Conservation (phyloP, 768 basidiomycete species). For the Tylopilus subfusipes region DNA sequence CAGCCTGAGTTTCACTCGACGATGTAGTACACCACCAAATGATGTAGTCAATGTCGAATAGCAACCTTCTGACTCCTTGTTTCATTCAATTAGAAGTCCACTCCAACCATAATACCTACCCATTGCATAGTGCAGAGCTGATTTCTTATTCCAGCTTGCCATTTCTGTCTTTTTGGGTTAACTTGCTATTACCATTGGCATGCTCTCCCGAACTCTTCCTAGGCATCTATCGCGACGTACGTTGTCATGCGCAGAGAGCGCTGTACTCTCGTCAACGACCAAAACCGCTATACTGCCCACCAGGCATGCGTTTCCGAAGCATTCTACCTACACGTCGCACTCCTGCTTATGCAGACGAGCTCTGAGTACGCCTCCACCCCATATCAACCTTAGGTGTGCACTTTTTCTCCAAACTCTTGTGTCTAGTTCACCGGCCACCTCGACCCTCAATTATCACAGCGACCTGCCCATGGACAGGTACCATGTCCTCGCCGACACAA, state of each 20-base stretch:
- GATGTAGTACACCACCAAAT: conserved; percentile 5
- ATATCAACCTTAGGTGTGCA: conserved; percentile 51
- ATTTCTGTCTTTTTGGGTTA: background rate
- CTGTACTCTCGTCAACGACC: conserved; percentile 4
- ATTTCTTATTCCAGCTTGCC: background rate
- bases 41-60: background rate
- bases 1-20: background rate
- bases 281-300: background rate
- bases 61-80: background rate
- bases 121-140: no score
- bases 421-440: background rate
- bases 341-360: conserved; percentile 16
- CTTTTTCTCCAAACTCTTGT: background rate
- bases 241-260: background rate
- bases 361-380: conserved; percentile 53
- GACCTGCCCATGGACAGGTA: conserved; percentile 63
- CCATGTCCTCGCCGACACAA: conserved; percentile 64
- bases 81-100: background rate
- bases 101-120: no score
- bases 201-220: conserved; percentile 21
- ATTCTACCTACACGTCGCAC: background rate
- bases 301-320: background rate
- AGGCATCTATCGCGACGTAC: conserved; percentile 10
- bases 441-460: conserved; percentile 26
- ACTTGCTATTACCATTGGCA: conserved; percentile 1